Conservation (phyloP, 495 filamentous ascomycete genomes). For the Patellaria atrata region DNA sequence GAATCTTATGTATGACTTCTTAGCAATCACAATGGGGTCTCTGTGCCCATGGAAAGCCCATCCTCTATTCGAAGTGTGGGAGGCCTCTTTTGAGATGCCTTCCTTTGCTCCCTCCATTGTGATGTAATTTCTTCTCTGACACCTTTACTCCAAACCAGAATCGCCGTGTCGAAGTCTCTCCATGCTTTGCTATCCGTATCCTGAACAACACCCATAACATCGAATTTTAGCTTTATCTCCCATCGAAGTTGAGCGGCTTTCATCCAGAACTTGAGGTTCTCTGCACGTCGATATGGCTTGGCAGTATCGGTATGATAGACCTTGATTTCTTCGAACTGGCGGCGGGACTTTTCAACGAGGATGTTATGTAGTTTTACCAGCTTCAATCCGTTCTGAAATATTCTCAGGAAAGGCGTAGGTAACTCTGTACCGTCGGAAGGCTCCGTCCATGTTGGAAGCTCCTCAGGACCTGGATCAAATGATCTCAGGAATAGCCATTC, state of each 20-base stretch:
- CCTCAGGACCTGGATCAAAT: constrained; percentile 49
- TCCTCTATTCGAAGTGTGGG: constrained; percentile 17
- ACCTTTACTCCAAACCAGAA: constrained; percentile 61
- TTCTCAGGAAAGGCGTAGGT: constrained; percentile 62
- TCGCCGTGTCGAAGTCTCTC: constrained; percentile 63
- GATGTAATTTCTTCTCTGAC: constrained; percentile 62
- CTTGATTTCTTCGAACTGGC: constrained; percentile 83
- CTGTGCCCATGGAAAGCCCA: too few relatives aligned
- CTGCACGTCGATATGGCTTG: constrained; percentile 86
- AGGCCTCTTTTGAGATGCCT: constrained; percentile 13
- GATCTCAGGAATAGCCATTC: constrained; percentile 52
- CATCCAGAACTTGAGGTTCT: constrained; percentile 89
- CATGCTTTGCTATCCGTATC: constrained; percentile 49
- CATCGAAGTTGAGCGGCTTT: constrained; percentile 92
- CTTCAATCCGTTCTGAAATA: constrained; percentile 61
- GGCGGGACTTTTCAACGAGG: constrained; percentile 65
- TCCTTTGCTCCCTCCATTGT: constrained; percentile 38
- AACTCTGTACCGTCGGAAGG: constrained; percentile 39
- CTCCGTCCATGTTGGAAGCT: constrained; percentile 54
- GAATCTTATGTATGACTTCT: too few relatives aligned
- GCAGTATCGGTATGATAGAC: constrained; percentile 74
- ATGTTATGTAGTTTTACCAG: constrained; percentile 83
- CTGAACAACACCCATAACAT: constrained; percentile 76
- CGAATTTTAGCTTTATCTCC: constrained; percentile 74
- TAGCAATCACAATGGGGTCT: too few relatives aligned